A percentile compares a stretch with the other conserved stretches of the same genome.
Evolutionary conservation across 2,329 filamentous ascomycete genomes (phyloP).

Genomic region (Pseudogymnoascus sp.): DNA sequence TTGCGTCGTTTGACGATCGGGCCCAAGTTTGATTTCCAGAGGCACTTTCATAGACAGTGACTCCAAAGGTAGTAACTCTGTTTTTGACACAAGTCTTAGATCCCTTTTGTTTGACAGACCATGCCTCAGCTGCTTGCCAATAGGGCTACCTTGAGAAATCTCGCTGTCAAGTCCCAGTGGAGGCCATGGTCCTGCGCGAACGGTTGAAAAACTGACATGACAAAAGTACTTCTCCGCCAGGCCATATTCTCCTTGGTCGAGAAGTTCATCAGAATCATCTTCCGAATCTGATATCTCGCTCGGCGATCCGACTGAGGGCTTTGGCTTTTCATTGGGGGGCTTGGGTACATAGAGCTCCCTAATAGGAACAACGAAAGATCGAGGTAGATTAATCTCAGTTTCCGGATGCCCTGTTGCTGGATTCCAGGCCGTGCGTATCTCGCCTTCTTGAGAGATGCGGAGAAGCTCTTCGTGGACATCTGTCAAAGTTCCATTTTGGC

Average conservation of each 20-base stretch:
- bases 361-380: background rate
- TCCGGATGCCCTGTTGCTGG: background rate
- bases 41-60: background rate
- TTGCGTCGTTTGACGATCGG: background rate
- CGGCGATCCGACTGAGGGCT: background rate
- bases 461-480: background rate
- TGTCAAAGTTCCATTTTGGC: background rate
- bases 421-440: background rate
- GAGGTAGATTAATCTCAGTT: background rate
- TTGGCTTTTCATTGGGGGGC: background rate
- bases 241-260: background rate
- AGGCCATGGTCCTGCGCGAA: background rate
- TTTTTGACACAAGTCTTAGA: background rate
- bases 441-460: background rate
- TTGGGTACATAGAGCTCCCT: background rate
- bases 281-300: slow-evolving; percentile 1
- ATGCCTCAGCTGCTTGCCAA: background rate
- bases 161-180: background rate
- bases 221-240: background rate
- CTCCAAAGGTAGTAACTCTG: background rate
- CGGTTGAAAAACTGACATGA: background rate
- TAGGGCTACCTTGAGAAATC: background rate
- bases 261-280: background rate
- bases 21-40: background rate
- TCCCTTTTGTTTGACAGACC: background rate